phyloP scores from a whole-genome alignment of 495 filamentous ascomycete species.

The Aspergillus conjunctus region DNA sequence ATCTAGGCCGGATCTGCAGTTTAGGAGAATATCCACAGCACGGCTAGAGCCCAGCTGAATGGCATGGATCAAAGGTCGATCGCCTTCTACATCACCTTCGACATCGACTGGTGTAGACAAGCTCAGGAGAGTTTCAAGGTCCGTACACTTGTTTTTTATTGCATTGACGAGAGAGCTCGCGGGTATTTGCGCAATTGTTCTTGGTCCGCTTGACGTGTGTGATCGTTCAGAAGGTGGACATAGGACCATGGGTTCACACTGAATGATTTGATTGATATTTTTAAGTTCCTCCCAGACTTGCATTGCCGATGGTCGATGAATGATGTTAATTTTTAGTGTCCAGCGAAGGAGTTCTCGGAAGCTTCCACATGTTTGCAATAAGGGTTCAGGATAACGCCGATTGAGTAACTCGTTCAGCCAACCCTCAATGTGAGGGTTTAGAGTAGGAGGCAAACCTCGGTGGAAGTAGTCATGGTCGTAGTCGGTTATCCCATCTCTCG shows the following conservation, averaged over 20 bases:
- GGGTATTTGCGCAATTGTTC: neutral
- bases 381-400: slow-evolving; percentile 2
- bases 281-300: neutral
- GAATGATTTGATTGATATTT: neutral
- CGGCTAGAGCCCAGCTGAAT: neutral
- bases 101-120: neutral
- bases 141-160: neutral
- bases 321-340: slow-evolving; percentile 7
- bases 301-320: neutral
- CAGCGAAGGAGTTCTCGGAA: slow-evolving; percentile 3
- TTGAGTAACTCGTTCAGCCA: slow-evolving; percentile 12
- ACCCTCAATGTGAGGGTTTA: slow-evolving; percentile 22
- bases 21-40: slow-evolving; percentile 1
- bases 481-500: slow-evolving; percentile 2
- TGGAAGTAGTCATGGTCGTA: slow-evolving; percentile 20
- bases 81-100: neutral
- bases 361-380: neutral
- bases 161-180: neutral
- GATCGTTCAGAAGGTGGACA: no score
- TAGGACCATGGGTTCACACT: no score
- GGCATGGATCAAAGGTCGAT: slow-evolving; percentile 11
- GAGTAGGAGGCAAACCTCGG: slow-evolving; percentile 9
- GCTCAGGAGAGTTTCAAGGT: neutral
- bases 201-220: neutral
- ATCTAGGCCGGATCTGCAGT: neutral